Evolutionary conservation across 2,329 filamentous ascomycete genomes (phyloP).

Genomic region (Thermomyces lanuginosus): DNA sequence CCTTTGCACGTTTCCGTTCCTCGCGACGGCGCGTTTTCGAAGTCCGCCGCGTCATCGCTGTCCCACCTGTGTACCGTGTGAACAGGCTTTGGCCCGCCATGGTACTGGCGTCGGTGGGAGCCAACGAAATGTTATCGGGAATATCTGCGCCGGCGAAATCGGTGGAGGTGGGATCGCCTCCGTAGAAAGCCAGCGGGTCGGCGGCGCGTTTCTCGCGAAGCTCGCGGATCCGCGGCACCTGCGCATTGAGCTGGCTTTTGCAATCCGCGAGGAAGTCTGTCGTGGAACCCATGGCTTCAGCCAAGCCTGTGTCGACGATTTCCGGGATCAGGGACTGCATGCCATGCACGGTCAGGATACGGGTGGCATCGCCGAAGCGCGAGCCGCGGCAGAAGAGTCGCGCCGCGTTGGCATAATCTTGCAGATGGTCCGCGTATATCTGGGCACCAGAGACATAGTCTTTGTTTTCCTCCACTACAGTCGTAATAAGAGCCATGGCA

Average conservation of each 20-base stretch:
- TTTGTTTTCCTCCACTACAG: constrained; percentile 59
- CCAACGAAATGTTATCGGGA: constrained; percentile 83
- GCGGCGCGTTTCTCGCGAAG: constrained; percentile 63
- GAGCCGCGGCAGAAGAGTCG: constrained; percentile 74
- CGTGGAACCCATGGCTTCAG: constrained; percentile 63
- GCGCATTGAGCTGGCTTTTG: constrained; percentile 64
- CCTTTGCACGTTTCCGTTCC: constrained; percentile 84
- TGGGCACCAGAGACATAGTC: constrained; percentile 66
- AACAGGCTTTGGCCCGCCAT: constrained; percentile 67
- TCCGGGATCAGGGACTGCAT: constrained; percentile 47
- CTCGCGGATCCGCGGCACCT: constrained; percentile 72
- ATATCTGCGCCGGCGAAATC: constrained; percentile 45
- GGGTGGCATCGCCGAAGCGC: constrained; percentile 75
- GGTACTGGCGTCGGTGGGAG: constrained; percentile 68
- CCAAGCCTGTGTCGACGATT: constrained; percentile 61
- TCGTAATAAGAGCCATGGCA: constrained; percentile 59
- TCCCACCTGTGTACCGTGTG: constrained; percentile 72
- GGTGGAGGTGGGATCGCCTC: constrained; percentile 48
- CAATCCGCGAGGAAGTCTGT: constrained; percentile 91
- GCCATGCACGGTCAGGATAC: constrained; percentile 48
- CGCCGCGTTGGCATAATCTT: constrained; percentile 52
- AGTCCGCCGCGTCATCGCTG: constrained; percentile 47
- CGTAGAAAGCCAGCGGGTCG: constrained; percentile 79
- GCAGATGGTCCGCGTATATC: constrained; percentile 67
- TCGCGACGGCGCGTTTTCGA: constrained; percentile 77